Base-by-base conservation (phyloP, 2,329 filamentous ascomycete genomes). In the Colletotrichum noveboracense region DNA sequence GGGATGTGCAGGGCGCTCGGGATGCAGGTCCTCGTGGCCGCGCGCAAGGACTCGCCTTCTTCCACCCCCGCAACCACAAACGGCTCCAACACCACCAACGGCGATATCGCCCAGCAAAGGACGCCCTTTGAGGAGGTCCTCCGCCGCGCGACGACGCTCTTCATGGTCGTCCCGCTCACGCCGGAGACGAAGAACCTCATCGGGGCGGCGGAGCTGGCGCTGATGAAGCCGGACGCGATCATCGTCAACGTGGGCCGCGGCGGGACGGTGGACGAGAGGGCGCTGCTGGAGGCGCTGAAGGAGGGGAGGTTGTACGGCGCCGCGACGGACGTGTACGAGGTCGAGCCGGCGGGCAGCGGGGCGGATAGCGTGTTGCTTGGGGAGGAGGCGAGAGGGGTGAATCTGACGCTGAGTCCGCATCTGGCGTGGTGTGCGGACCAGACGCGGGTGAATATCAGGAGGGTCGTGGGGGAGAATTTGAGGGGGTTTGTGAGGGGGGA, bases 261-360 rank as follows among this genome's bases (percentile, higher is more conserved):
- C 26, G 82, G 80, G 60, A 81, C 82, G 62, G 78, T 85, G 32
- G 81, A 85, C 58, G 84, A 85, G 80, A 78, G 79, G 12, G 83
- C 84, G 52, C 77, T 85, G 43, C 78, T 80, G 21, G 77, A 79
- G 7, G 82, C 83, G 24, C 70, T 85, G 14, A 76, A 78, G 52
- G 78, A 77, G 71, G 80, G 79, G 13, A 70, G 74, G 48, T 79
- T 85, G 34, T 81, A 80, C 7, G 84, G 84, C n/a, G 84, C 83
- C 12, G 83, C 81, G 70, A 79, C 84, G 30, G 84, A 85, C 73
- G 84, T 85, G 32, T 84, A 74, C 14, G 74, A 70, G 36, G 52
- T 69, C 78, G 84, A 77, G 64, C 79, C 79, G 8, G 78, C 78
- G 9, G 77, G 75, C 18, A 71, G 66, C 26, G 76, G 65, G 7